Base-by-base conservation (phyloP, 192 early-diverging fungal species). In the Podochytrium sp. region DNA sequence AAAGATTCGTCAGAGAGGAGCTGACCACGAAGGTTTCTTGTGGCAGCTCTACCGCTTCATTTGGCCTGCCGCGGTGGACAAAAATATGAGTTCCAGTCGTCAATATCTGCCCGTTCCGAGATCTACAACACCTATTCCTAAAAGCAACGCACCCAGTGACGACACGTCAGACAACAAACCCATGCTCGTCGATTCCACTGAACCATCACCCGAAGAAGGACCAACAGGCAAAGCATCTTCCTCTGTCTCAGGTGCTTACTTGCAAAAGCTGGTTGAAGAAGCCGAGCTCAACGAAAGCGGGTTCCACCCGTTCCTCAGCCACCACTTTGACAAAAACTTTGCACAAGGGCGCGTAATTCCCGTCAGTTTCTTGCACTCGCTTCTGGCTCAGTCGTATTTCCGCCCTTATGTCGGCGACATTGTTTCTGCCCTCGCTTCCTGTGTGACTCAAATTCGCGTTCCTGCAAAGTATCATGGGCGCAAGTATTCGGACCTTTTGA, bases 241-340 rank as follows among this genome's bases (percentile, higher is more conserved):
- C 5, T 66, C 81, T 23, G 33, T 84, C 14, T 80, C 83, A 57
- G 72, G 76, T 3, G 79, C 75, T 1, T 84, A 82, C 59, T 73
- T 86, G 12, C 72, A 80, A 32, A 75, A 69, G 20, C 71, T 82
- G 25, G 66, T 83, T 30, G 79, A 84, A 20, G 76, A 84, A 59
- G 79, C 79, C 27, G 81, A 83, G 61, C 62, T 82, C 10, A 83
- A 77, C 64, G 80, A 80, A 32, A 79, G 80, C 2, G 85, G 85
- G n/a, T 53, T 86, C 18, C 52, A 59, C 6, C 79, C 82, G 3
- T 81, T 75, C 71, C 76, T 80, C 23, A 75, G 76, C 0, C 80
- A 84, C 51, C 85, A 86, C 71, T 84, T 84, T 64, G 85, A 86
- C 38, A 72, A 68, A 35, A 73, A 73, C 73, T 86, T 86, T 79